A percentile compares a stretch with the other conserved stretches of the same genome.
Evolutionary conservation across 2,329 filamentous ascomycete species (phyloP).

Genomic region (Penicillium sp.): DNA sequence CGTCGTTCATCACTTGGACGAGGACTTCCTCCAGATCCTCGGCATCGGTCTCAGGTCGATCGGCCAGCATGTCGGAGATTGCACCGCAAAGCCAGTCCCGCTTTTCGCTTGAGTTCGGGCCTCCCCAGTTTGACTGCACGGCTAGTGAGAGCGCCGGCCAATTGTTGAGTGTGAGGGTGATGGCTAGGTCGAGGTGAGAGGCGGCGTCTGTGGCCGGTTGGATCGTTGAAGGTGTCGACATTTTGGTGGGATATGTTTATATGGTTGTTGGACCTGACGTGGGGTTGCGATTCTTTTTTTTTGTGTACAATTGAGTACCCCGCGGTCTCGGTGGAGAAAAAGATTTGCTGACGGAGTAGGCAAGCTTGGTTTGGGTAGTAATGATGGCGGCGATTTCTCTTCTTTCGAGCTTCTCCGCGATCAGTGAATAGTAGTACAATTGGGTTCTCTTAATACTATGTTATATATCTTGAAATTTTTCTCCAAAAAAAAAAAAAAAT

Average conservation of each 20-base stretch:
- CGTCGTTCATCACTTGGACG: constrained; percentile 88
- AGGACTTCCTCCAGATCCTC: constrained; percentile 81
- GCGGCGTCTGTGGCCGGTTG: constrained; percentile 52
- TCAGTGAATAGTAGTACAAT: not conserved
- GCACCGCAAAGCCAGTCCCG: constrained; percentile 94
- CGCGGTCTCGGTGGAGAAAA: too few species aligned
- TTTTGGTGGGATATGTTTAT: constrained; percentile 7
- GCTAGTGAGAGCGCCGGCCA: constrained; percentile 88
- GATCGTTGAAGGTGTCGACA: constrained; percentile 21
- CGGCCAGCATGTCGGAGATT: constrained; percentile 72
- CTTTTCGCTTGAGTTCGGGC: constrained; percentile 77
- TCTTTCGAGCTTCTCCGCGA: not conserved
- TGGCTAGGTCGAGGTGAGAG: constrained; percentile 75
- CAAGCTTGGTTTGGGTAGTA: too few species aligned
- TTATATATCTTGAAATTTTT: not conserved
- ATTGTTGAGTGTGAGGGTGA: constrained; percentile 78
- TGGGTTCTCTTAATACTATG: not conserved
- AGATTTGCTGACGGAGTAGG: too few species aligned
- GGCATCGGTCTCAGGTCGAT: constrained; percentile 62
- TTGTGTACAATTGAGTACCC: too few species aligned
- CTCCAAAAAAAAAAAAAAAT: not conserved
- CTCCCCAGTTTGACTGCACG: constrained; percentile 84
- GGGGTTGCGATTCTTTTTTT: not conserved
- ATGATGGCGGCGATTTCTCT: not conserved
- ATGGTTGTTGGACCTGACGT: not conserved